Evolutionary conservation across 805 yeast species (phyloP), one percentile per base, ranked within the genome.

Genomic region (Debaryomyces castellii): DNA sequence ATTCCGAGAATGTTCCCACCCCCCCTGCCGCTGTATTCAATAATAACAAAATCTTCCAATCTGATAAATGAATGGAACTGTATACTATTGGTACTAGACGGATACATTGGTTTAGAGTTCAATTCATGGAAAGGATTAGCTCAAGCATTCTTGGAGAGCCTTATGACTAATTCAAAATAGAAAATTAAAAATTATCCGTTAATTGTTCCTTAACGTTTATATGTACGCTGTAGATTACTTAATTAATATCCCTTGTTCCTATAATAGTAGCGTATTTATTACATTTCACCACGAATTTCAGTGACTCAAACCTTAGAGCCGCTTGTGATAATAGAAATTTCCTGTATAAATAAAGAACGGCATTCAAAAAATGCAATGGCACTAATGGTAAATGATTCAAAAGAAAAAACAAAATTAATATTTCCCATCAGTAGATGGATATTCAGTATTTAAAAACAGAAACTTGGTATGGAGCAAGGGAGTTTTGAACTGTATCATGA

Each of bases 401-500:
- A 14, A 30, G 20, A 14, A 30, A 30, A 30, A 30, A 9, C 10
- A 2, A 30, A 30, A 16, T 30, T 14, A 30, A 30, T 30, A 14
- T 17, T 30, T 30, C 18, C 16, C 5, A 14, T 30, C 16, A 30
- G 6, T 30, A 30, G 16, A 30, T 30, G 34, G 18, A 9, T 25
- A 25, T 25, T 16, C 12, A 14, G 34, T 30, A 14, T 11, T 30
- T 6, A 16, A 30, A 8, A 14, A 30, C 8, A 30, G 17, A 14
- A 14, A 16, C 34, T 30, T 14, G 18, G 5, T 30, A 30, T 39
- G 45, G 54, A 22, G 4, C 34, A 30, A 17, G 34, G 34, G 20
- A 56, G 34, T 14, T 30, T 57, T 35, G 63, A 59, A 37, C 63
- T 58, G 60, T 58, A 61, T 41, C 52, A 56, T 41, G 63, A 60